Conservation (phyloP, 2,329 filamentous ascomycete genomes). For the Fusarium heterosporum region DNA sequence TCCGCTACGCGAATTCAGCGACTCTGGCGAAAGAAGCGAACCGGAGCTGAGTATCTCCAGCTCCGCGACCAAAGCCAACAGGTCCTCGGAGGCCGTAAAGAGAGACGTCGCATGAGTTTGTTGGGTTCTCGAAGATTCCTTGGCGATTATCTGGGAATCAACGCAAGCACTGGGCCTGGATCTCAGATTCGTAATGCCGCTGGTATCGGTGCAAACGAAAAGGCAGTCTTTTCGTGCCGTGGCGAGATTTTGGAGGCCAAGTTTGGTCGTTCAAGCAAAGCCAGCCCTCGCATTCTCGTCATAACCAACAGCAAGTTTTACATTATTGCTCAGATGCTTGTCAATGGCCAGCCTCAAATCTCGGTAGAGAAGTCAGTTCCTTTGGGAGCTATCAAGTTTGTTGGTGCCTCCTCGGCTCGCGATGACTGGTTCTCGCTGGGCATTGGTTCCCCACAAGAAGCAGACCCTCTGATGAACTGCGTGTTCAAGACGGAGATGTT, state of each 20-base stretch:
- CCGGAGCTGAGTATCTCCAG: slow-evolving; percentile 88
- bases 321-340: slow-evolving; percentile 84
- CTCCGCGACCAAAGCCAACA: slow-evolving; percentile 89
- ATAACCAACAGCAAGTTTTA: slow-evolving; percentile 90
- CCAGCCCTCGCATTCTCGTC: slow-evolving; percentile 84
- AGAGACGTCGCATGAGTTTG: slow-evolving; percentile 89
- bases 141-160: slow-evolving; percentile 93
- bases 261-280: slow-evolving; percentile 95
- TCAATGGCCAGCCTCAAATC: slow-evolving; percentile 85
- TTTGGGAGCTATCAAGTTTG: slow-evolving; percentile 87
- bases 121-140: slow-evolving; percentile 92
- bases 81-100: slow-evolving; percentile 85
- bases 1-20: slow-evolving; percentile 94
- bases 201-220: slow-evolving; percentile 77
- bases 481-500: slow-evolving; percentile 98
- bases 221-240: slow-evolving; percentile 88
- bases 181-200: slow-evolving; percentile 82
- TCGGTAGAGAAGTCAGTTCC: slow-evolving; percentile 83
- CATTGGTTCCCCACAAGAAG: slow-evolving; percentile 87
- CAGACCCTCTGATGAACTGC: slow-evolving; percentile 93
- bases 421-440: slow-evolving; percentile 98
- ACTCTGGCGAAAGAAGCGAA: slow-evolving; percentile 94
- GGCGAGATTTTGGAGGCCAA: slow-evolving; percentile 92
- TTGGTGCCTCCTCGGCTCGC: slow-evolving; percentile 82
- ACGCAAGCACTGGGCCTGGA: slow-evolving; percentile 81